Base-by-base conservation (phyloP, 495 filamentous ascomycete genomes). In the Aspergillus biplanus region DNA sequence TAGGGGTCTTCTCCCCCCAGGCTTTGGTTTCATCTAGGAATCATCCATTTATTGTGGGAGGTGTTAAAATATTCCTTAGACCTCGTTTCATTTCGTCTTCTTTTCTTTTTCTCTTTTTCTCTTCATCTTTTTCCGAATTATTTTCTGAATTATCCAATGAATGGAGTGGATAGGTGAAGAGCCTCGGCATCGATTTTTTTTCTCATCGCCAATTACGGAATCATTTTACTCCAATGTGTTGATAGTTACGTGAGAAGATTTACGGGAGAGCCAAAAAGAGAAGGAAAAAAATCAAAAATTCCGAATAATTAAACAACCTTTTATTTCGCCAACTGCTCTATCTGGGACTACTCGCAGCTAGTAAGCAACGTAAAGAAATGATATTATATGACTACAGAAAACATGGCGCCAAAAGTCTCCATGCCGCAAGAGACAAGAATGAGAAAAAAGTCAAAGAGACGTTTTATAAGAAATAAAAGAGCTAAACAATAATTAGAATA, bases 361-460 rank as follows among this genome's bases (percentile, higher is more conserved):
- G 21, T n/a, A 50, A 50, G 4, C 5, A 9, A 5, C 18, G 16
- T 50, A 7, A 50, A 49, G n/a, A 50, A 21, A 18, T n/a, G 47
- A 50, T 18, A 50, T 27, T 5, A 31, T 50, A 50, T 50, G 47
- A 27, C 18, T 50, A 50, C 47, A 50, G 6, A 50, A 27, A 50
- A 31, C 8, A 15, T 15, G 11, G n/a, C 39, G 39, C 39, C 39
- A 44, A 12, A 44, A 39, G 7, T 13, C 13, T 39, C 37, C 21
- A 27, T 27, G 21, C 21, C 21, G 21, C 21, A 27, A 27, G 21
- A 2, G 21, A 27, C 21, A 27, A 27, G 21, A 27, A 27, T 27
- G 21, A 27, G 21, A 27, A 27, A 27, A 39, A 39, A 39, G 37
- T 8, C 13, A 39, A 39, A 6, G 7, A 8, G 13, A 39, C 13